A percentile compares a stretch with the other conserved stretches of the same genome.
Conservation (phyloP, 139 green algal genomes). For the Chlorella sp. region DNA sequence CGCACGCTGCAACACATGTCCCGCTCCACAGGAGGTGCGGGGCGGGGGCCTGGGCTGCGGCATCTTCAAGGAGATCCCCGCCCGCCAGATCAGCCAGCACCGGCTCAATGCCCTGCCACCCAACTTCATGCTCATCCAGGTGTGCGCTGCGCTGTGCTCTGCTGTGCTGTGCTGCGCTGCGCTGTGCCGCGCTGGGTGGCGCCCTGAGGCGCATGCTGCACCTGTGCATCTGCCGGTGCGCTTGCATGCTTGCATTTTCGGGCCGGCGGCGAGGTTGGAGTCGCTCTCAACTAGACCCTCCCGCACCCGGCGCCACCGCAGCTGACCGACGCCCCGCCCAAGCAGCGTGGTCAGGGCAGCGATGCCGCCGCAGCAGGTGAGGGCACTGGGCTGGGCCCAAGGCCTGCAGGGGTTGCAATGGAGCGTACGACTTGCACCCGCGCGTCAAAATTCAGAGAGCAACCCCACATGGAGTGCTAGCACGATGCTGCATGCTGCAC, state of each 20-base stretch:
- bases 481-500: no score
- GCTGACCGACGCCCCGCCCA: background rate
- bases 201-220: no score
- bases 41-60: constrained; percentile 20
- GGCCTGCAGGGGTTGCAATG: no score
- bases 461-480: no score
- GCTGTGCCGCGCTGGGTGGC: no score
- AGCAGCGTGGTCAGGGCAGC: background rate
- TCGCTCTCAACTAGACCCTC: background rate
- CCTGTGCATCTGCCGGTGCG: no score
- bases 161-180: no score
- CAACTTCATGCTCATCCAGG: constrained; percentile 28
- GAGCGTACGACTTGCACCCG: no score
- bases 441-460: no score
- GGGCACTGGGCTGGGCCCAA: background rate
- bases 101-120: constrained; percentile 1
- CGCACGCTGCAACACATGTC: no score
- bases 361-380: background rate
- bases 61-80: constrained; percentile 1
- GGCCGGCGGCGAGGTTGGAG: no score
- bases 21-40: background rate
- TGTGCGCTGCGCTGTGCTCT: background rate
- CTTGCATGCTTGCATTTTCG: no score
- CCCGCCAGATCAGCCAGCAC: background rate
- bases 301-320: background rate